Percentiles rank a stretch among this genome's conserved stretches.
These are phyloP conservation scores for Citeromyces siamensis DNA, from an alignment of 1,139 yeast genomes.

Conservation along the genomic window DNA sequence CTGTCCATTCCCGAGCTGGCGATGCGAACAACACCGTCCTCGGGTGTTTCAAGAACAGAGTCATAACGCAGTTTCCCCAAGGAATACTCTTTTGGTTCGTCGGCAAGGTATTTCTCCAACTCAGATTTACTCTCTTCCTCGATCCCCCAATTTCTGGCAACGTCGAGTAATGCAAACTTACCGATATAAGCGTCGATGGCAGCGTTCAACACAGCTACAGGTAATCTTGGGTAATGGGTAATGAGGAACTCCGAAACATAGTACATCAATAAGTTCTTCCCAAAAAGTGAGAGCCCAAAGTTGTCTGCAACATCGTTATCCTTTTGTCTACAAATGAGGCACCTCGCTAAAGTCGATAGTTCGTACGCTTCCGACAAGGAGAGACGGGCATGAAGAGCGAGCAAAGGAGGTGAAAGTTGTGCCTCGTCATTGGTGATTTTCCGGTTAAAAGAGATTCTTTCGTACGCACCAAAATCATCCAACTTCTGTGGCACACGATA, in stretches of 20 bases:
- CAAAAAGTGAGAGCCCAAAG: slow-evolving; percentile 70
- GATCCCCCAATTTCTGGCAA: slow-evolving; percentile 83
- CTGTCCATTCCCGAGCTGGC: slow-evolving; percentile 15
- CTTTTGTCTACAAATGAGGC: slow-evolving; percentile 39
- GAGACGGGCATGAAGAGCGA: slow-evolving; percentile 74
- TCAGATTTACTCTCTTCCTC: slow-evolving; percentile 58
- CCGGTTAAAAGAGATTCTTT: slow-evolving; percentile 10
- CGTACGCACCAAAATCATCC: slow-evolving; percentile 15
- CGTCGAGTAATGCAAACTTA: slow-evolving; percentile 42
- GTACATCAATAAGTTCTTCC: slow-evolving; percentile 64
- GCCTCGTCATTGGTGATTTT: slow-evolving; percentile 32
- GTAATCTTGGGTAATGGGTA: slow-evolving; percentile 78
- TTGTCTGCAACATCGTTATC: slow-evolving; percentile 38
- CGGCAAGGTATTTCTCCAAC: slow-evolving; percentile 54
- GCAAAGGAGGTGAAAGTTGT: slow-evolving; percentile 50
- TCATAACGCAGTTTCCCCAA: slow-evolving; percentile 53
- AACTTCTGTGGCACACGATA: slow-evolving; percentile 7
- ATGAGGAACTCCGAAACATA: slow-evolving; percentile 66
- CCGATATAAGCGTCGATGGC: slow-evolving; percentile 70
- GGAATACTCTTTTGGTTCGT: slow-evolving; percentile 52
- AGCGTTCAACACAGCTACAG: slow-evolving; percentile 61
- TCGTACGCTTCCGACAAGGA: slow-evolving; percentile 42
- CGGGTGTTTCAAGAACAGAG: slow-evolving; percentile 16
- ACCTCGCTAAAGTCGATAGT: slow-evolving; percentile 64
- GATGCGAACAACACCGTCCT: slow-evolving; percentile 28